Percentiles rank a stretch among this genome's conserved stretches.
phyloP scores from a whole-genome alignment of 495 filamentous ascomycete species.

The Talaromyces wortmannii region DNA sequence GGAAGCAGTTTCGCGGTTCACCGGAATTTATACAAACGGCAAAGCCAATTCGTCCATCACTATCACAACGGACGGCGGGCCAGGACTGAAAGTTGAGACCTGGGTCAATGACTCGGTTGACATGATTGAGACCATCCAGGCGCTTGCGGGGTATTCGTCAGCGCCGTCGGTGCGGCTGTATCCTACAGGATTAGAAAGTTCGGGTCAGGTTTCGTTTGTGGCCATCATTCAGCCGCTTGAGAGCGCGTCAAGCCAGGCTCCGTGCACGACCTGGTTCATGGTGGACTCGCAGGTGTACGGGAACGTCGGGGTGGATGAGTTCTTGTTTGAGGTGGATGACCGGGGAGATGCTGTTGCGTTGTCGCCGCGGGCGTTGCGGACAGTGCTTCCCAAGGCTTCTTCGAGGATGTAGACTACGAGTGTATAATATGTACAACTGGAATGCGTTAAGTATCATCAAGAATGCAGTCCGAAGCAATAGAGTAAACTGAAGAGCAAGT shows the following conservation, averaged over 20 bases:
- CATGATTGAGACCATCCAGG: constrained; percentile 21
- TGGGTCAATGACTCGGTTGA: constrained; percentile 36
- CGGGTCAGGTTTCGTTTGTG: constrained; percentile 31
- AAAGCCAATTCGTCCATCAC: constrained; percentile 32
- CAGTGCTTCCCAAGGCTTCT: constrained; percentile 4
- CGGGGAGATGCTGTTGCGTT: constrained; percentile 18
- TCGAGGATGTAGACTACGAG: not conserved
- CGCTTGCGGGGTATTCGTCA: not conserved
- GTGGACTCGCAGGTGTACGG: constrained; percentile 24
- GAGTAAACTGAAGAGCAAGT: too few species aligned
- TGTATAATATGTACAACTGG: too few species aligned
- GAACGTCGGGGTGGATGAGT: constrained; percentile 28
- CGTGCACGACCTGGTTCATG: constrained; percentile 20
- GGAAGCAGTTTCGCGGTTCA: constrained; percentile 27
- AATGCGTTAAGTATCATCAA: too few species aligned
- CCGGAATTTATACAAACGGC: constrained; percentile 28
- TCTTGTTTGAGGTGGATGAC: constrained; percentile 26
- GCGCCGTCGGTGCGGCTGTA: constrained; percentile 34
- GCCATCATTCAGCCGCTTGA: constrained; percentile 30
- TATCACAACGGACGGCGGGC: constrained; percentile 31
- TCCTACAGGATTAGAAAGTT: constrained; percentile 27
- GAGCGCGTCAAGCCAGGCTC: constrained; percentile 7
- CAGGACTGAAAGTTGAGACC: constrained; percentile 28
- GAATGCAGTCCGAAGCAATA: too few species aligned
- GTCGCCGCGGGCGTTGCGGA: constrained; percentile 18